Base-by-base conservation (phyloP, 257 asterid genomes). In the Coffea eugenioides region DNA sequence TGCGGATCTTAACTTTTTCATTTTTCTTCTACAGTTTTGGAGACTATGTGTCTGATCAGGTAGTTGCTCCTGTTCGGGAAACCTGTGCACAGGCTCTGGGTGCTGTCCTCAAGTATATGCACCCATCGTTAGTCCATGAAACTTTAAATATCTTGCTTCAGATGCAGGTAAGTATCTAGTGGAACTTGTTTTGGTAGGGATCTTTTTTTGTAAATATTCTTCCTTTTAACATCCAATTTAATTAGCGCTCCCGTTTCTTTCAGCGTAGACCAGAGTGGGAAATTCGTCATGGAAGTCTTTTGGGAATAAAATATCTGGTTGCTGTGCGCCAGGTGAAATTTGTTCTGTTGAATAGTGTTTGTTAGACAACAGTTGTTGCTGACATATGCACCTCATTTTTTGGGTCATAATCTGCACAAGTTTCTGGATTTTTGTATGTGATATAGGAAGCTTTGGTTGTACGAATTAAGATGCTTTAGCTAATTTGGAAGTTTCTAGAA, bases 231-330 rank as follows among this genome's bases (percentile, higher is more conserved):
- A 74, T 77, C 67, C 79, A 66, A 86, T 93, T 86, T 91, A 84
- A 91, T 90, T 88, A 87, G 83, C 84, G 80, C 80, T 85, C 85
- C 85, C 41, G 85, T 87, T 84, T 86, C 82, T 90, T 94, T 90
- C 99, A 96, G 99, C 90, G 90, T 96, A 94, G 97, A 82, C 89
- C 98, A 86, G 99, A 96, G 86, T 96, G 99, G 99, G 99, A 96
- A 91, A 94, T 96, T 86, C 98, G 99, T 54, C 99, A 96, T 81
- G 97, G 99, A 78, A 91, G 99, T 85, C 98, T 96, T 77, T 88
- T 94, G 95, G 99, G 99, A 69, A 92, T 92, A 83, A 96, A 96
- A 76, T 96, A 96, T 83, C 84, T 96, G 79, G 97, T 96, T 82
- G 99, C 99, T 46, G 99, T 96, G 69, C 94, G 99, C n/a, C 97